A percentile compares a stretch with the other conserved stretches of the same genome.
Conservation (phyloP, 768 basidiomycete genomes). For the Leccinum fibrillosum region DNA sequence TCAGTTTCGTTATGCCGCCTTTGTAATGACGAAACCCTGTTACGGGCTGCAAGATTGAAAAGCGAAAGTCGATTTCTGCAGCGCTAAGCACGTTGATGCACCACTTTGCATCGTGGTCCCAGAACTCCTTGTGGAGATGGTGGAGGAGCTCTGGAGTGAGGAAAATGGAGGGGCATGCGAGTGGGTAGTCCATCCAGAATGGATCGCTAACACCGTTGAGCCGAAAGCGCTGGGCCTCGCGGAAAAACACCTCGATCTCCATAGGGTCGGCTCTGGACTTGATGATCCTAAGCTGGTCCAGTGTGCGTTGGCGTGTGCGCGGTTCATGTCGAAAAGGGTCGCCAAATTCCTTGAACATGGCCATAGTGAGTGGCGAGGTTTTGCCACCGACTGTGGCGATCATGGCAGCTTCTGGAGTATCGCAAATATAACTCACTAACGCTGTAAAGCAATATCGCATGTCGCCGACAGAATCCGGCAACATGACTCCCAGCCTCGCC, state of each 20-base stretch:
- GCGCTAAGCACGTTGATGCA: not conserved
- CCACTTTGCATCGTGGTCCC: not conserved
- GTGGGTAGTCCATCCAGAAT: not conserved
- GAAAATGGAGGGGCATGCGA: not conserved
- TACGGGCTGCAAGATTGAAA: not conserved
- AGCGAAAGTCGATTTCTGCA: not conserved
- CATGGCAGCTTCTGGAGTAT: too few species aligned
- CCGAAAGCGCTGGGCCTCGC: not conserved
- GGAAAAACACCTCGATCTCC: not conserved
- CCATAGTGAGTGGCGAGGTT: too few species aligned
- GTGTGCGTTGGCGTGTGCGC: too few species aligned
- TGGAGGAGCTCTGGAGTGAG: not conserved
- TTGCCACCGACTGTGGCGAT: too few species aligned
- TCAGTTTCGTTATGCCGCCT: not conserved
- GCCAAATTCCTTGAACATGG: too few species aligned
- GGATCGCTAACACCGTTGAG: not conserved
- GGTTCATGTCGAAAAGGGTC: too few species aligned
- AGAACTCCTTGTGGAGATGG: not conserved
- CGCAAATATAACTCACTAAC: too few species aligned
- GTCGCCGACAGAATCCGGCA: too few species aligned
- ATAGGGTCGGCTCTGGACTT: too few species aligned
- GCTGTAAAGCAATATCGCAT: too few species aligned
- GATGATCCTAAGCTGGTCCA: too few species aligned
- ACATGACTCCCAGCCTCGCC: too few species aligned
- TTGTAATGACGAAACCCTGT: not conserved